phyloP scores from a whole-genome alignment of 257 asterid genomes.

The Solanum raphanifolium region DNA sequence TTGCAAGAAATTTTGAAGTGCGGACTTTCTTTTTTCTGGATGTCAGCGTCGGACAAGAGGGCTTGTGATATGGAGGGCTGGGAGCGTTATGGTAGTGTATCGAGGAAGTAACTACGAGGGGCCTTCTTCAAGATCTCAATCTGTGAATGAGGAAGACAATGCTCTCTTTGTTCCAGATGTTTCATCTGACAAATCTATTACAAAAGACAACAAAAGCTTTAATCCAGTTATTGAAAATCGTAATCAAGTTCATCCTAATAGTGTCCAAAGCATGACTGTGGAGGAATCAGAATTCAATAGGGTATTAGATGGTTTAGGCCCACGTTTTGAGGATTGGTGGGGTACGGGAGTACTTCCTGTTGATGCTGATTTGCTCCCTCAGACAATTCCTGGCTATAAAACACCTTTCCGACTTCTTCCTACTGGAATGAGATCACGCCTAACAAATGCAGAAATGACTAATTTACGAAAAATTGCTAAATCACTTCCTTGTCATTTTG shows the following conservation, averaged over 20 bases:
- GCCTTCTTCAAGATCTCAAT: slow-evolving; percentile 45
- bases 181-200: slow-evolving; percentile 29
- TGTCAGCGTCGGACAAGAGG: slow-evolving; percentile 94
- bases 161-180: slow-evolving; percentile 62
- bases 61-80: slow-evolving; percentile 92
- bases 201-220: slow-evolving; percentile 17
- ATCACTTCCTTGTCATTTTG: slow-evolving; percentile 90
- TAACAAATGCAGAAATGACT: slow-evolving; percentile 98
- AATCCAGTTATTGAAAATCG: slow-evolving; percentile 29
- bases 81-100: slow-evolving; percentile 93
- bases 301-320: slow-evolving; percentile 83
- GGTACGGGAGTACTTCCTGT: slow-evolving; percentile 98
- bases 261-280: slow-evolving; percentile 36
- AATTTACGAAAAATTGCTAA: slow-evolving; percentile 77
- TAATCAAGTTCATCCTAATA: slow-evolving; percentile 20
- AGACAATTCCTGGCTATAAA: slow-evolving; percentile 70
- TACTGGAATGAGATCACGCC: slow-evolving; percentile 74
- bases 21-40: background rate
- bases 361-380: slow-evolving; percentile 96
- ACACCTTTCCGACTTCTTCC: slow-evolving; percentile 97
- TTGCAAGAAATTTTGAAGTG: background rate
- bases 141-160: slow-evolving; percentile 36
- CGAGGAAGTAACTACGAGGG: slow-evolving; percentile 90
- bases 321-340: slow-evolving; percentile 99
- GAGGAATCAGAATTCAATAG: slow-evolving; percentile 65